A percentile compares a stretch with the other conserved stretches of the same genome.
Evolutionary conservation across 768 basidiomycete species (phyloP).

Genomic region (Gymnopilus dilepis): DNA sequence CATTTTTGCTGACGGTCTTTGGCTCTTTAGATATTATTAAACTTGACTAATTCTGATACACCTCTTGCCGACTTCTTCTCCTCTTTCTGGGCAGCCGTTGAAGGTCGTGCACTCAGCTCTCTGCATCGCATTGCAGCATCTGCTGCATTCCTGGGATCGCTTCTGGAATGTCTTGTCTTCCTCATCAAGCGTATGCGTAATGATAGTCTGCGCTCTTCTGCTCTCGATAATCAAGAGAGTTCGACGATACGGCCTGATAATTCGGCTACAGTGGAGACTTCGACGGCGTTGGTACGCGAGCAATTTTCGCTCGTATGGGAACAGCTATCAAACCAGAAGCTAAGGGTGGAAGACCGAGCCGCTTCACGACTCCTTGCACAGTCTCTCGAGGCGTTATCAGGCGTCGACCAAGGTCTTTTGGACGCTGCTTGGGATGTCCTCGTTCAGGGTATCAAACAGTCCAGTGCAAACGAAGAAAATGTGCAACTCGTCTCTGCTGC

Average conservation of each 20-base stretch:
- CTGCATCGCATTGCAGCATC: slow-evolving; percentile 57
- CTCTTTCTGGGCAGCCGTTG: slow-evolving; percentile 85
- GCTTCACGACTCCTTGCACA: slow-evolving; percentile 52
- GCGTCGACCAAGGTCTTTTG: slow-evolving; percentile 50
- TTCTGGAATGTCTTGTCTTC: slow-evolving; percentile 74
- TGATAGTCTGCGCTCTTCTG: slow-evolving; percentile 15
- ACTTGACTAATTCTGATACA: slow-evolving; percentile 24
- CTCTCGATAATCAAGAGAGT: not conserved
- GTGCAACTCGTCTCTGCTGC: slow-evolving; percentile 47
- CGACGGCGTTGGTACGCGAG: slow-evolving; percentile 41
- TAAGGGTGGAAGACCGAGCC: slow-evolving; percentile 52
- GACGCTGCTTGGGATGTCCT: slow-evolving; percentile 54
- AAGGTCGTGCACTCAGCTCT: slow-evolving; percentile 65
- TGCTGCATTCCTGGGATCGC: slow-evolving; percentile 68
- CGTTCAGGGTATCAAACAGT: slow-evolving; percentile 31
- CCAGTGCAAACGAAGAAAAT: slow-evolving; percentile 25
- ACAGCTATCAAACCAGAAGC: slow-evolving; percentile 44
- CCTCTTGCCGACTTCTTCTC: slow-evolving; percentile 60
- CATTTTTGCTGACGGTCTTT: not conserved
- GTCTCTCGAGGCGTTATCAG: slow-evolving; percentile 40
- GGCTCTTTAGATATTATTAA: slow-evolving; percentile 35
- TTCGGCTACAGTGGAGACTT: not conserved
- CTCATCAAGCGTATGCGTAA: slow-evolving; percentile 49
- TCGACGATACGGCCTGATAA: slow-evolving; percentile 4
- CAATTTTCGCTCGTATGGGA: slow-evolving; percentile 57